A percentile compares a stretch with the other conserved stretches of the same genome.
phyloP scores from a whole-genome alignment of 306 rosid species.

The Citrullus amarus region DNA sequence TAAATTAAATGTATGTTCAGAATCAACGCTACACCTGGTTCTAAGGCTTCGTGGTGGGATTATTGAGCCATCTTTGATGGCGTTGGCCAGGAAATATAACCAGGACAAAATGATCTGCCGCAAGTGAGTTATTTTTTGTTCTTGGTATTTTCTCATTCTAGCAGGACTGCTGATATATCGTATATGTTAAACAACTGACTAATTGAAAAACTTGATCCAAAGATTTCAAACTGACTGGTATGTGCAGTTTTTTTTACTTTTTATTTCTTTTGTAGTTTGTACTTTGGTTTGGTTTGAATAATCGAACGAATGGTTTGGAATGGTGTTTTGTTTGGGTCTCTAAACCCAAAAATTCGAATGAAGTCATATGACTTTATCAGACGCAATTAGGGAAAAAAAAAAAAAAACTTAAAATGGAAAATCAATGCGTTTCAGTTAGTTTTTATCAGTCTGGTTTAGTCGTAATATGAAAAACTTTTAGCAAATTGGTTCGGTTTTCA shows the following conservation, averaged over 20 bases:
- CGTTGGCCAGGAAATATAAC: constrained; percentile 88
- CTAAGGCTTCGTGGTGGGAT: constrained; percentile 99
- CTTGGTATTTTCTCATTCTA: neutral
- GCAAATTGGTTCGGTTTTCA: neutral
- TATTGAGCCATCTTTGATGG: constrained; percentile 94
- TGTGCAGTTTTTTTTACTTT: neutral
- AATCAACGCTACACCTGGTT: constrained; percentile 87
- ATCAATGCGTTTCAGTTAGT: neutral
- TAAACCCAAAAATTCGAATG: neutral
- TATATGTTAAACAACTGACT: neutral
- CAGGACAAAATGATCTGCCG: constrained; percentile 94
- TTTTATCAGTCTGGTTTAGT: neutral
- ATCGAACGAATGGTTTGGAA: neutral
- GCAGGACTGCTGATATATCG: neutral
- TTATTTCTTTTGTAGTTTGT: too few relatives aligned
- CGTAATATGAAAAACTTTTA: neutral
- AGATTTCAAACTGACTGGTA: neutral
- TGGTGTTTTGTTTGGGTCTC: neutral
- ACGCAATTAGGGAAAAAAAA: neutral
- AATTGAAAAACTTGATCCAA: neutral
- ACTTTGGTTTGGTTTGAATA: neutral
- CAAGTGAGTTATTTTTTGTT: constrained; percentile 51
- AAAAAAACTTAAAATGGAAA: neutral
- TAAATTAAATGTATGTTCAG: constrained; percentile 22
- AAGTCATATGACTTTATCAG: neutral